Evolutionary conservation across 306 rosid genomes (phyloP).

Genomic region (Abrus precatorius): DNA sequence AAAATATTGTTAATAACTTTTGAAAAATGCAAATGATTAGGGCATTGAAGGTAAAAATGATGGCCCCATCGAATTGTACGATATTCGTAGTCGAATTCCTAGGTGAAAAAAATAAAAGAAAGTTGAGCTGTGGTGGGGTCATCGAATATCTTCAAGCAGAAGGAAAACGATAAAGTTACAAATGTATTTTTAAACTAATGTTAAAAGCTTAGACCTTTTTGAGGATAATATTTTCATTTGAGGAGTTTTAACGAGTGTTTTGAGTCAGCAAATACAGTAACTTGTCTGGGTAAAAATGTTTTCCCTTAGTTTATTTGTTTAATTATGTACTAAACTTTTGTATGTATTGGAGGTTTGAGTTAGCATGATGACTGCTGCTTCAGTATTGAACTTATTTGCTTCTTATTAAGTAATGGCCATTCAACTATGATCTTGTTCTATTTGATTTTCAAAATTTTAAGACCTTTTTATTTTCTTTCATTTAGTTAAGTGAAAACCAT

Average conservation of each 20-base stretch:
- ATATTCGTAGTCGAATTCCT: slow-evolving; percentile 45
- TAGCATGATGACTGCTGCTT: slow-evolving; percentile 35
- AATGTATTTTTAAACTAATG: slow-evolving; percentile 4
- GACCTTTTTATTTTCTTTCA: neutral
- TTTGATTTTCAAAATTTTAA: neutral
- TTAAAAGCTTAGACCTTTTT: slow-evolving; percentile 34
- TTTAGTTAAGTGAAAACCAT: neutral
- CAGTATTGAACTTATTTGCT: neutral
- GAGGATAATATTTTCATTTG: neutral
- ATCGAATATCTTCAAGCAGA: slow-evolving; percentile 41
- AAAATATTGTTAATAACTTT: slow-evolving; percentile 20
- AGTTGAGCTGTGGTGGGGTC: slow-evolving; percentile 48
- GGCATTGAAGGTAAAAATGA: slow-evolving; percentile 46
- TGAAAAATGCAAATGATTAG: slow-evolving; percentile 41
- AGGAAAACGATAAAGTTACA: slow-evolving; percentile 32
- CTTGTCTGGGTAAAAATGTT: neutral
- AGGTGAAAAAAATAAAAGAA: slow-evolving; percentile 44
- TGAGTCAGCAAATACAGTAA: slow-evolving; percentile 33
- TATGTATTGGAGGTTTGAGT: slow-evolving; percentile 4
- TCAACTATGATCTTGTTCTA: slow-evolving; percentile 3
- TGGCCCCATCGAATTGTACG: slow-evolving; percentile 48
- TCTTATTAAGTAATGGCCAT: neutral
- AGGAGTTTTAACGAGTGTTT: neutral
- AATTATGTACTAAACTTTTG: neutral
- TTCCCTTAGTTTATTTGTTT: neutral